Evolutionary conservation across 495 filamentous ascomycete genomes (phyloP), one percentile per base, ranked within the genome.

Genomic region (Durotheca rogersii): DNA sequence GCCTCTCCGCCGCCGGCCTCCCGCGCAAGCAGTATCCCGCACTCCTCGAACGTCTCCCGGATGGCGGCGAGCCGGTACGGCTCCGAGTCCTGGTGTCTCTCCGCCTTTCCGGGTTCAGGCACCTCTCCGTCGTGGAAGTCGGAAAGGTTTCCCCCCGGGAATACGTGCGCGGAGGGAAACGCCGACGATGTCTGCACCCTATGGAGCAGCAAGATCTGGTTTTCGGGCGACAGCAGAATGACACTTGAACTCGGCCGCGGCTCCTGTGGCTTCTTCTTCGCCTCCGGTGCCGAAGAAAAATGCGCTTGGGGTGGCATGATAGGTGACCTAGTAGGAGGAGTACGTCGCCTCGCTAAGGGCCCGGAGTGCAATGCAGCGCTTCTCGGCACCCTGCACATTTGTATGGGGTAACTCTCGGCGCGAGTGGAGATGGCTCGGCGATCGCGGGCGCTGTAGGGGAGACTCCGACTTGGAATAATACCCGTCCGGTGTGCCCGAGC

Each of bases 1-100:
- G 41, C 51, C 0, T 51, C 62, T 11, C 73, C 64, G 53, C 66
- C 33, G 32, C 65, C 62, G 0, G 64, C 74, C 23, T 61, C 69
- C 34, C 78, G 81, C 0, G 88, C 89, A 1, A 98, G 77, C 11
- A 98, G 68, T 31, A 97, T 88, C 0, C 93, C 93, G 53, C 87
- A 90, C 67, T 97, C 93, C 63, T 98, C 93, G 62, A 98, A 96
- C 1, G 89, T 87, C 71, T 97, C 92, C 2, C 92, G 76, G 42
- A 97, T 82, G 0, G 92, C 93, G 16, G 82, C 90, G 10, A 86
- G 66, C 7, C 90, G 73, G 57, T 95, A 96, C 5, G 77, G 76
- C 12, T 70, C 62, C 3, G 78, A 78, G 62, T 95, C 89, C 5
- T 75, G 62, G 64, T 94, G 88, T 9, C 82, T 62, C n/a, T 65